Base-by-base conservation (phyloP, 2,329 filamentous ascomycete species). In the Ascochyta rabiei region DNA sequence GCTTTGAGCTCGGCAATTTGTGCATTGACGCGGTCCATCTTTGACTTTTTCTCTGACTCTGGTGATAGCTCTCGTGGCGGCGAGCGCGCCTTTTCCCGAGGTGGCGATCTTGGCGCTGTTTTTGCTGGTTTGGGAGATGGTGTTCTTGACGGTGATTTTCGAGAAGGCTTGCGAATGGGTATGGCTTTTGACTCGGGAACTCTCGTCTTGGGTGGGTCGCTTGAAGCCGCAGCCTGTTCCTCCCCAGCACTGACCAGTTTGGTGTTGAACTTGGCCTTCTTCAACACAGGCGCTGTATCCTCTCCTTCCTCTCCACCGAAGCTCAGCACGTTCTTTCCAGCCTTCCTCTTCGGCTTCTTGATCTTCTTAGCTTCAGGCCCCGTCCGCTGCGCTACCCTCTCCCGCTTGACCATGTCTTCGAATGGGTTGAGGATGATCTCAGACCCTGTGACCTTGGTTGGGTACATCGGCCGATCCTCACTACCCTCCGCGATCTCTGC, bases 351-450 rank as follows among this genome's bases (percentile, higher is more conserved):
- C 24, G 77, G 72, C 70, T 81, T 81, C 71, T 81, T 82, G 51
- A 75, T 72, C 18, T 76, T 75, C 28, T 75, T 75, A 19, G 76
- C 74, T 31, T 79, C 78, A 18, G 76, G 73, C 28, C 75, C 77
- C 30, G 80, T 81, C 28, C 78, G 78, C 13, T 73, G 71, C 16
- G 85, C 84, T 35, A 84, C 80, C 51, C 83, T 82, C 44, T 83
- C 81, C 64, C 87, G 82, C 78, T 86, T 89, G 66, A 86, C 84
- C 89, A 95, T 92, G 67, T 90, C 89, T 43, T 89, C 84, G 57
- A 93, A 96, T 0, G 90, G 90, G 68, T 95, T 95, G 42, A 92
- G 85, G 60, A 95, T 73, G 18, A 96, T 86, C 73, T 95, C 90
- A 24, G 89, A 80, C 18, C 82, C 80, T 4, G 85, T 86, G 54